phyloP scores from a whole-genome alignment of 768 basidiomycete species.

The Multifurca ochricompacta region DNA sequence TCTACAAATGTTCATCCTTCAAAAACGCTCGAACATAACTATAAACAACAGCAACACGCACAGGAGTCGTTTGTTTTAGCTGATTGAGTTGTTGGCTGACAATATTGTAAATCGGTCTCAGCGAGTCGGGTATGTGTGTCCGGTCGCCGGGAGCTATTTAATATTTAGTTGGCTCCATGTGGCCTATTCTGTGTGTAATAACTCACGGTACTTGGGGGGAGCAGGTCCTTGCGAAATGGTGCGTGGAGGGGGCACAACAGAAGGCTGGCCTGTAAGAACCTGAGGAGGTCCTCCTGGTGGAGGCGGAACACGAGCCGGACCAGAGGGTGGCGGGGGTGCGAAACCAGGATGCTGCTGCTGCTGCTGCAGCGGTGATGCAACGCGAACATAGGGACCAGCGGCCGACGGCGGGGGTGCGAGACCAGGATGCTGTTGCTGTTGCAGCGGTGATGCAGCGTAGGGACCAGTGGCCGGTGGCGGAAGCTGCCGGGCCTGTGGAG shows the following conservation, averaged over 20 bases:
- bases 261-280: background rate
- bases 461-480: conserved; percentile 19
- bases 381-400: conserved; percentile 28
- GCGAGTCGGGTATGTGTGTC: conserved; percentile 76
- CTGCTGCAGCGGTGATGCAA: conserved; percentile 4
- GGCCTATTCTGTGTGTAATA: background rate
- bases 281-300: conserved; percentile 22
- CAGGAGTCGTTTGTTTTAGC: conserved; percentile 69
- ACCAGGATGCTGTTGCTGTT: conserved; percentile 8
- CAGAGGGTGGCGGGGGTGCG: conserved; percentile 10
- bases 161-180: conserved; percentile 5
- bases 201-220: conserved; percentile 54
- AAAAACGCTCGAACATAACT: background rate
- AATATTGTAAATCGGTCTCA: conserved; percentile 56
- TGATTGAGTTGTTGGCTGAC: conserved; percentile 55
- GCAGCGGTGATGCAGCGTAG: conserved; percentile 3
- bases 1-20: conserved; percentile 34
- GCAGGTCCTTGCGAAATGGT: conserved; percentile 11
- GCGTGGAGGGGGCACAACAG: conserved; percentile 10
- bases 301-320: conserved; percentile 27
- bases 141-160: conserved; percentile 80
- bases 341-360: conserved; percentile 10
- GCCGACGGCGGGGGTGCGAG: conserved; percentile 12
- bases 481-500: conserved; percentile 23
- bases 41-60: conserved; percentile 33